These are phyloP conservation scores for Oldenlandia corymbosa DNA, from an alignment of 257 asterid genomes.

Conservation along the genomic window DNA sequence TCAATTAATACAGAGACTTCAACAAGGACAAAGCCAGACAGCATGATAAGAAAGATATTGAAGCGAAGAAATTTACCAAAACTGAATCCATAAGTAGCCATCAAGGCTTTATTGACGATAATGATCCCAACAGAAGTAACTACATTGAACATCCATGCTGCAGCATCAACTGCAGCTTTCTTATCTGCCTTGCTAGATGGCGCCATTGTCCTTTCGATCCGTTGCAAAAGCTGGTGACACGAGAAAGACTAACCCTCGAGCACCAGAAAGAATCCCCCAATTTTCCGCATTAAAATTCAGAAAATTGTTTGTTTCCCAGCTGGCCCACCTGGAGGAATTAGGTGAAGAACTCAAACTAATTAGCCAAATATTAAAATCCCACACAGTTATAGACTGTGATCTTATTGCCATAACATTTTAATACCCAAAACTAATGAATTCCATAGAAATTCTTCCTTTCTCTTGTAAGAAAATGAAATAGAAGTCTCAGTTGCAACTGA, in stretches of 20 bases:
- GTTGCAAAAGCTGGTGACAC: slow-evolving; percentile 23
- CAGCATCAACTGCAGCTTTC: slow-evolving; percentile 87
- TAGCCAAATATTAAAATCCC: background rate
- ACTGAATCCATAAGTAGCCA: slow-evolving; percentile 96
- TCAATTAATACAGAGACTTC: background rate
- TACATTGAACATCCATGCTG: slow-evolving; percentile 95
- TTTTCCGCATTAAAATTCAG: slow-evolving; percentile 38
- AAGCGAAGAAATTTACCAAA: slow-evolving; percentile 53
- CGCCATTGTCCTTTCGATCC: slow-evolving; percentile 48
- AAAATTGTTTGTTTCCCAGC: slow-evolving; percentile 12
- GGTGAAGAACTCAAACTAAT: background rate
- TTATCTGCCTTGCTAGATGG: slow-evolving; percentile 85
- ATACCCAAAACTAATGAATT: background rate
- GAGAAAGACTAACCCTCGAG: slow-evolving; percentile 41
- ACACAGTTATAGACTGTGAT: background rate
- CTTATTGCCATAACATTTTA: background rate
- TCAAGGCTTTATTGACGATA: slow-evolving; percentile 90
- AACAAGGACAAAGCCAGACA: background rate
- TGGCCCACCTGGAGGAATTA: slow-evolving; percentile 12
- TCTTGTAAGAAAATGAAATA: background rate
- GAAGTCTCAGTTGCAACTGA: background rate
- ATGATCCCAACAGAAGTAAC: slow-evolving; percentile 96
- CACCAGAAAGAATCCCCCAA: slow-evolving; percentile 28
- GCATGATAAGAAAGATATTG: background rate
- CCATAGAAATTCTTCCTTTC: background rate